phyloP scores from a whole-genome alignment of 2,329 filamentous ascomycete genomes.

The Fusarium coicis region DNA sequence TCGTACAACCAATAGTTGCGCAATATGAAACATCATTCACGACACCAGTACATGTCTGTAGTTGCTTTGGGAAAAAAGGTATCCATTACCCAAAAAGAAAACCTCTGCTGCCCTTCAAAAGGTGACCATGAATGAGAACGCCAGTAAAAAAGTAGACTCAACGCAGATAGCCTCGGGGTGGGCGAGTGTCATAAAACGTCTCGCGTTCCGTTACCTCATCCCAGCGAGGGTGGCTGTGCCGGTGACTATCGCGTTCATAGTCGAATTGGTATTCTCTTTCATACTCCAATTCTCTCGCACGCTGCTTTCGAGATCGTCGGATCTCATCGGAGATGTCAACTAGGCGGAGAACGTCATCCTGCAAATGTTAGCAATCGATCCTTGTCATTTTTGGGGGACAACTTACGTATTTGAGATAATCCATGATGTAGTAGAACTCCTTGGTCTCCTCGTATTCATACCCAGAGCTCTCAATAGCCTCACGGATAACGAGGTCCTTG shows the following conservation, averaged over 20 bases:
- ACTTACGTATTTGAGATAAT: conserved; percentile 88
- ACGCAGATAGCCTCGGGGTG: conserved; percentile 44
- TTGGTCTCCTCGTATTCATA: conserved; percentile 94
- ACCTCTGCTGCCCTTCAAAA: conserved; percentile 11
- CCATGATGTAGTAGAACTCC: conserved; percentile 90
- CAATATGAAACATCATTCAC: conserved; percentile 17
- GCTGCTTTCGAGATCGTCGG: conserved; percentile 68
- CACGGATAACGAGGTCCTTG: conserved; percentile 86
- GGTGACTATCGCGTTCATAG: conserved; percentile 56
- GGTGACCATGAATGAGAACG: conserved; percentile 28
- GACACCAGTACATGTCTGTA: conserved; percentile 29
- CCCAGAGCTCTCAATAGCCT: conserved; percentile 85
- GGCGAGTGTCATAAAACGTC: conserved; percentile 68
- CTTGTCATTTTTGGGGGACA: background rate
- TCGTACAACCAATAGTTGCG: conserved; percentile 30
- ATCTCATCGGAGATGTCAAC: conserved; percentile 87
- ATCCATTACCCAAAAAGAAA: conserved; percentile 26
- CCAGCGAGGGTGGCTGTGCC: conserved; percentile 52
- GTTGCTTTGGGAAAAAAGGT: conserved; percentile 12
- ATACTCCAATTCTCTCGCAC: conserved; percentile 65
- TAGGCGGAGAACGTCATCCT: conserved; percentile 89
- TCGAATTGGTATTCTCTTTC: conserved; percentile 68
- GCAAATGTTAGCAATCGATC: conserved; percentile 1
- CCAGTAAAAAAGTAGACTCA: conserved; percentile 34
- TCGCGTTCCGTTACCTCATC: conserved; percentile 77